A percentile compares a stretch with the other conserved stretches of the same genome.
These are phyloP conservation scores for Fusarium sp. DNA, from an alignment of 2,329 filamentous ascomycete species.

Conservation along the genomic window DNA sequence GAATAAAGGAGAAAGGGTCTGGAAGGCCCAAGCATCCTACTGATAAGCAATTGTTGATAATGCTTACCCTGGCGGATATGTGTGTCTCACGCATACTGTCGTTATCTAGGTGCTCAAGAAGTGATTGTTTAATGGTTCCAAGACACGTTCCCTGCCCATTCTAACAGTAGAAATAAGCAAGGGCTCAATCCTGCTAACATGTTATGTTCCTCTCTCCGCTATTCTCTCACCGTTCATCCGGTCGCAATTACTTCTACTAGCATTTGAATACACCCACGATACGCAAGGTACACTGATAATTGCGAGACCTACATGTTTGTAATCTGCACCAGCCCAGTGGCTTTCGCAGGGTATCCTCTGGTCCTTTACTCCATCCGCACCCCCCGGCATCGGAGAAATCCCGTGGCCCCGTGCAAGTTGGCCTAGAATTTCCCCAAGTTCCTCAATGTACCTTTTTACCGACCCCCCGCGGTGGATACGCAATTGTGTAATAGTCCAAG, in stretches of 20 bases:
- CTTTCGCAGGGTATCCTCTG: conserved; percentile 21
- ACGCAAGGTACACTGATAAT: conserved; percentile 25
- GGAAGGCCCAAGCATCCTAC: background rate
- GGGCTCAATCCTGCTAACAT: background rate
- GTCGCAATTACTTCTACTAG: conserved; percentile 1
- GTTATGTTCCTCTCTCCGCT: background rate
- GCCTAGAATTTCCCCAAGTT: conserved; percentile 20
- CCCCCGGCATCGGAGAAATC: conserved; percentile 43
- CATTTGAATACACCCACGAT: background rate
- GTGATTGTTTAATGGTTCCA: background rate
- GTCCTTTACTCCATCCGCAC: conserved; percentile 10
- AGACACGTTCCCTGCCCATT: background rate
- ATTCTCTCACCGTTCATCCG: background rate
- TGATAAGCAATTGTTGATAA: background rate
- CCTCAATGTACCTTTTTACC: conserved; percentile 18
- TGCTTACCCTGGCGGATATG: no score
- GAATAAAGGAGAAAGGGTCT: background rate
- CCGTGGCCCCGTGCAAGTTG: background rate
- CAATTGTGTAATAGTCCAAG: conserved; percentile 42
- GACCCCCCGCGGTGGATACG: conserved; percentile 41
- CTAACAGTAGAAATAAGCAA: background rate
- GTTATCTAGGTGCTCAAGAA: background rate
- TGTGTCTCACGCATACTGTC: no score
- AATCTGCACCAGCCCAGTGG: conserved; percentile 17
- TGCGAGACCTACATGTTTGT: conserved; percentile 30